Evolutionary conservation across 208 protist genomes (phyloP), one percentile per base, ranked within the genome.

Genomic region (Crithidia expoeki): DNA sequence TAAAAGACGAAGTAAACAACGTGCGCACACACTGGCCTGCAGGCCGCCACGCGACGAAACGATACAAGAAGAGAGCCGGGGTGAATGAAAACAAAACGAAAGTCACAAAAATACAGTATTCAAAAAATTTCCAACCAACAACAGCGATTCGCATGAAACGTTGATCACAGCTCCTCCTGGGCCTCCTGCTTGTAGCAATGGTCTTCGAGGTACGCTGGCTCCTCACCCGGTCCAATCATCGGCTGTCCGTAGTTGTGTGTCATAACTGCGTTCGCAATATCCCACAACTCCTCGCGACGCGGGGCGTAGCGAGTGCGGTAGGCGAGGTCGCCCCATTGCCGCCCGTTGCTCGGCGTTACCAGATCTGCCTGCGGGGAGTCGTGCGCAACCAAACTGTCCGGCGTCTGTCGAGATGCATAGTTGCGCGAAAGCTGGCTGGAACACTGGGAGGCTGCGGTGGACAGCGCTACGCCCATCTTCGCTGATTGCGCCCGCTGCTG

Each of bases 221-320:
- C 46, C 19, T 16, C 38, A 14, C 38, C 51, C 10, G 38, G 38
- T 25, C 38, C 62, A 36, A 65, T 70, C 25, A 28, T 53, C 28
- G 40, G 10, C 30, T 49, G 21, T 16, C 12, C 32, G 59, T 75
- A 73, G 56, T 74, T 70, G 49, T 81, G 75, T 23, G 75, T 80
- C 77, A 86, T 86, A n/a, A 69, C 66, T 25, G 65, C 63, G 40
- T 84, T 68, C n/a, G 76, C 82, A 40, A 78, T 71, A 2, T 74
- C 59, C 82, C 82, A 87, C 19, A 87, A 74, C 53, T 87, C 82
- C 63, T 84, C 63, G 57, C 82, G 77, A 33, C 76, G 76, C 28
- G 68, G 49, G 0, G 74, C 58, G 76, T 76, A 78, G 58, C 65
- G 28, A 6, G 46, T 69, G 27, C 82, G 78, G 25, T 70, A 62